A percentile compares a stretch with the other conserved stretches of the same genome.
Conservation (phyloP, 2,329 filamentous ascomycete species). For the Paracamarosporium sp. region DNA sequence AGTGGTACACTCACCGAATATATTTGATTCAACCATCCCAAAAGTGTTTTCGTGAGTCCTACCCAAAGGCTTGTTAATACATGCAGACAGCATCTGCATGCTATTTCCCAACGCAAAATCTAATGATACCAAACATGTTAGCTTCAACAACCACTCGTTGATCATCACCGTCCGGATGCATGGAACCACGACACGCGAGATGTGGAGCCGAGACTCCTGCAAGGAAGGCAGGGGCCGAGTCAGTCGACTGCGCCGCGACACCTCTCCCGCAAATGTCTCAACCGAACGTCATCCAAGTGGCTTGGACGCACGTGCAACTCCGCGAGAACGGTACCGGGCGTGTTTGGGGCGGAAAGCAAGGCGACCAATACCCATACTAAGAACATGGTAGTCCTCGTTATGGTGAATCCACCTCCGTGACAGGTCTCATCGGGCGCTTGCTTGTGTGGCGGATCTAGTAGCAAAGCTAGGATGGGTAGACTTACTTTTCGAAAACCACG, state of each 20-base stretch:
- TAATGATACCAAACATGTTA: conserved; percentile 12
- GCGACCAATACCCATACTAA: not conserved
- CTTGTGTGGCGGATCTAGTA: not conserved
- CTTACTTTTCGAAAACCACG: conserved; percentile 96
- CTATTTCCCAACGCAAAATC: conserved; percentile 34
- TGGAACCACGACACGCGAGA: not conserved
- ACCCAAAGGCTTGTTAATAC: not conserved
- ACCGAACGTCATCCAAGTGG: conserved; percentile 25
- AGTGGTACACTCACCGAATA: conserved; percentile 5
- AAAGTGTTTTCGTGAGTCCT: not conserved
- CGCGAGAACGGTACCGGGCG: not conserved
- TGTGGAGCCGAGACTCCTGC: conserved; percentile 2
- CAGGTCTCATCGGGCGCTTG: conserved; percentile 4
- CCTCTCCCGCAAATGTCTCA: conserved; percentile 2
- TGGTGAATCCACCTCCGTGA: conserved; percentile 5
- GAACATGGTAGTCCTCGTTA: not conserved
- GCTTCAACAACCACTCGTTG: not conserved
- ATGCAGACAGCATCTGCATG: not conserved
- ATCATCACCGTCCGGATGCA: not conserved
- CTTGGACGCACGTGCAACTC: conserved; percentile 14
- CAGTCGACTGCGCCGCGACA: conserved; percentile 6
- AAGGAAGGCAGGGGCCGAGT: not conserved
- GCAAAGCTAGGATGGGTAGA: conserved; percentile 28
- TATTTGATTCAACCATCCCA: not conserved
- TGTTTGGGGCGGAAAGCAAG: not conserved